Conservation (phyloP, 768 basidiomycete species). For the Paxillus involutus region DNA sequence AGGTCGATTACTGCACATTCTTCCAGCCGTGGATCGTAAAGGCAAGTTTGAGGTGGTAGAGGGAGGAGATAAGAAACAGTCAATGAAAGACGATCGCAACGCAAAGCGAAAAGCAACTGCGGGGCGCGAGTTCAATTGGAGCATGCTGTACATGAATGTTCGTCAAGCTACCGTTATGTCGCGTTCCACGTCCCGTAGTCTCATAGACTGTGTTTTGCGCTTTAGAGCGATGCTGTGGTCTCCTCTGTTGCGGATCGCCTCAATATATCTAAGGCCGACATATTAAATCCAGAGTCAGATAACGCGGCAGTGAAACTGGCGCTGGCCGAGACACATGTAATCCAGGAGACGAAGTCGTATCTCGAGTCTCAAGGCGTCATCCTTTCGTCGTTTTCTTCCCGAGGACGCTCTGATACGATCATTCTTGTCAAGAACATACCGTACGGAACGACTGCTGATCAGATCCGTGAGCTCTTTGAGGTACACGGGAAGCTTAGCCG, state of each 20-base stretch:
- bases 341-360: conserved; percentile 91
- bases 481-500: conserved; percentile 68
- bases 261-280: conserved; percentile 82
- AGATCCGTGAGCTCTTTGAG: conserved; percentile 80
- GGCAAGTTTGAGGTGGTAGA: conserved; percentile 43
- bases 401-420: conserved; percentile 68
- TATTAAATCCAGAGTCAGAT: conserved; percentile 80
- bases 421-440: conserved; percentile 98
- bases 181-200: conserved; percentile 13
- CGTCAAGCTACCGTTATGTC: conserved; percentile 37
- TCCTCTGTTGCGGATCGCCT: conserved; percentile 89
- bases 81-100: conserved; percentile 59
- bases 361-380: conserved; percentile 77
- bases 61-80: conserved; percentile 41
- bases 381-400: conserved; percentile 53
- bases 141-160: conserved; percentile 97
- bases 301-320: conserved; percentile 93
- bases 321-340: conserved; percentile 93
- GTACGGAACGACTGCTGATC: conserved; percentile 74
- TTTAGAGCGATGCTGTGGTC: conserved; percentile 88
- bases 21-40: conserved; percentile 77
- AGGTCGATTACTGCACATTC: conserved; percentile 87
- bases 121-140: conserved; percentile 88
- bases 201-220: conserved; percentile 18
- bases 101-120: conserved; percentile 65